These are phyloP conservation scores for Setomelanomma holmii DNA, from an alignment of 2,329 filamentous ascomycete genomes.

Conservation along the genomic window DNA sequence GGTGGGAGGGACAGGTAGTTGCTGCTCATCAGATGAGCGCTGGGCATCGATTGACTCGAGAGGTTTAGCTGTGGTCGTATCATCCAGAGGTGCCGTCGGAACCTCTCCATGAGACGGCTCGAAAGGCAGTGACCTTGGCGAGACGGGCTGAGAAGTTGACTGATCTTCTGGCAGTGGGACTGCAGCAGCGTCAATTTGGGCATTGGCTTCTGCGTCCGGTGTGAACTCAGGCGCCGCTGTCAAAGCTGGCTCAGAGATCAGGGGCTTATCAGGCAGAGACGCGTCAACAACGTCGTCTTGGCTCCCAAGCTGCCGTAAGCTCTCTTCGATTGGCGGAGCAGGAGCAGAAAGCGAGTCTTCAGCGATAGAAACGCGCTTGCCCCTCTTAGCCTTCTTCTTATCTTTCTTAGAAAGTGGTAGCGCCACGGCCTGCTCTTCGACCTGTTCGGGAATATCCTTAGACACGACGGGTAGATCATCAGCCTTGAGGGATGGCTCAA, in stretches of 20 bases:
- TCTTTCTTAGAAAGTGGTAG: constrained; percentile 28
- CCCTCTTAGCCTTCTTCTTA: constrained; percentile 34
- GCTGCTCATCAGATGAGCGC: not conserved
- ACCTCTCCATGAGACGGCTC: constrained; percentile 2
- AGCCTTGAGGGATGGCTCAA: not conserved
- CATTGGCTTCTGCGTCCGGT: not conserved
- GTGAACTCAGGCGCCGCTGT: not conserved
- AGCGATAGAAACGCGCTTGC: constrained; percentile 19
- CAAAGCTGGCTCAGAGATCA: not conserved
- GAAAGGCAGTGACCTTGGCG: constrained; percentile 6
- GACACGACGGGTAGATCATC: not conserved
- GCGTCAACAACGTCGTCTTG: not conserved
- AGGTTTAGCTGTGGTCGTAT: not conserved
- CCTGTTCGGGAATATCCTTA: constrained; percentile 1
- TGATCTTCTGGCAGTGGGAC: constrained; percentile 2
- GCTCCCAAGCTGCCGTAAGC: not conserved
- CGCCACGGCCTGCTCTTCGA: constrained; percentile 1
- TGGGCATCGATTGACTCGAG: not conserved
- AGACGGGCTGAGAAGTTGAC: not conserved
- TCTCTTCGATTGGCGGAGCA: constrained; percentile 11
- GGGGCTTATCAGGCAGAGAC: not conserved
- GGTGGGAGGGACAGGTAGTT: not conserved
- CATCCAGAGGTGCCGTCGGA: not conserved
- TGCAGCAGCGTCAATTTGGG: not conserved
- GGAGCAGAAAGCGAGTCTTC: constrained; percentile 6